phyloP scores from a whole-genome alignment of 495 filamentous ascomycete genomes.

The Aspergillus campestris region DNA sequence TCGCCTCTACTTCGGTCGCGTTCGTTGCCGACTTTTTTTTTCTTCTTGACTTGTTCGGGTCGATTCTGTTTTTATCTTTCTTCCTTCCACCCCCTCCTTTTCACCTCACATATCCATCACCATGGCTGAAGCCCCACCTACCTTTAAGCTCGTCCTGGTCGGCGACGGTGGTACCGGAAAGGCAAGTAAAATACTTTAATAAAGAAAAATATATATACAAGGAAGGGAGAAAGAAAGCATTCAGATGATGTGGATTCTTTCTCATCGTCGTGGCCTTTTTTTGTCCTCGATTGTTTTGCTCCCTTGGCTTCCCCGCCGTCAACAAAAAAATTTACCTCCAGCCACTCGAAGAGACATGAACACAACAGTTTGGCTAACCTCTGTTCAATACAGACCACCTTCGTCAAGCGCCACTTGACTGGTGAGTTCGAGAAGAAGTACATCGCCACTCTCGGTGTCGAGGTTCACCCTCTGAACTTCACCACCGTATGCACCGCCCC shows the following conservation, averaged over 20 bases:
- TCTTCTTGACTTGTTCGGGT: slow-evolving; percentile 1
- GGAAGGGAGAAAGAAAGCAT: too few relatives aligned
- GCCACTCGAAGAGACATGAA: background rate
- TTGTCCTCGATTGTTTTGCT: background rate
- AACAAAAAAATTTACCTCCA: slow-evolving; percentile 14
- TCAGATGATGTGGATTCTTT: background rate
- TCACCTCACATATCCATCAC: slow-evolving; percentile 29
- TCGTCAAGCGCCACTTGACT: slow-evolving; percentile 99
- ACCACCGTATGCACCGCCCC: slow-evolving; percentile 66
- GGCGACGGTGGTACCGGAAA: slow-evolving; percentile 99
- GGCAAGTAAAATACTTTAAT: slow-evolving; percentile 47
- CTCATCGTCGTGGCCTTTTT: background rate
- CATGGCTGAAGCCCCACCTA: slow-evolving; percentile 62
- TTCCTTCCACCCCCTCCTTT: slow-evolving; percentile 1
- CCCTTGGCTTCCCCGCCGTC: slow-evolving; percentile 18
- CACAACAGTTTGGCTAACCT: slow-evolving; percentile 21
- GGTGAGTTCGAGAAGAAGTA: slow-evolving; percentile 99
- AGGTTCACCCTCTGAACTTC: slow-evolving; percentile 93
- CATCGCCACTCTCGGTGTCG: slow-evolving; percentile 98
- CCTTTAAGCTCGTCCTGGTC: slow-evolving; percentile 99
- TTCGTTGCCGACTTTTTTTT: slow-evolving; percentile 8
- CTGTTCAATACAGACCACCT: slow-evolving; percentile 70
- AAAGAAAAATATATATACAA: too few relatives aligned
- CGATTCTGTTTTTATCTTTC: too few relatives aligned
- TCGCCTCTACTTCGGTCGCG: slow-evolving; percentile 16